Evolutionary conservation across 371 early-diverging fungal genomes (phyloP), one percentile per base, ranked within the genome.

Genomic region (Mortierella sp.): DNA sequence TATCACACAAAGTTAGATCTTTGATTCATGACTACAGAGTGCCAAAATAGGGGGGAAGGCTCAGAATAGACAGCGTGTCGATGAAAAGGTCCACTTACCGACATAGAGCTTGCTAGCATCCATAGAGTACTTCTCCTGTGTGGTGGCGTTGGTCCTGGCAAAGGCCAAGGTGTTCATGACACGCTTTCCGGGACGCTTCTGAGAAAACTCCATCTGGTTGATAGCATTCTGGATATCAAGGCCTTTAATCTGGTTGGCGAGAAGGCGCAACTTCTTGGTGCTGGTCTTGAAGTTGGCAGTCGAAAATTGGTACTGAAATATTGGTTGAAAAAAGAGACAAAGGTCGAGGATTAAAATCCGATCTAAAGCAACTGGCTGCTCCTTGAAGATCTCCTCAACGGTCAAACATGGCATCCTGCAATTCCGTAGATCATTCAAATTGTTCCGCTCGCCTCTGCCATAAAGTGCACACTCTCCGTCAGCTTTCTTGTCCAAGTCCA

Each of bases 171-270:
- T 94, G 87, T 95, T 92, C 81, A 92, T 83, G 60, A 96, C 90
- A 65, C 92, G 91, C 71, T 89, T 89, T n/a, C 95, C 93, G 14
- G 96, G 91, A 46, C 93, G 92, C 83, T 98, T 98, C 51, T 91
- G 90, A 43, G 95, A 95, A 79, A 97, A 95, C 84, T 94, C 90
- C 97, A 98, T 95, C 88, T 99, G 98, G 44, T 90, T 84, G 76
- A 96, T 94, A 14, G 98, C 99, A 79, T 97, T 95, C 35, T 91
- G 90, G 14, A 99, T 87, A 38, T 94, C 85, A 76, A 97, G 89
- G 18, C 95, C 94, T 11, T 94, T 92, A 68, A 97, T 93, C 82
- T 97, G 95, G 81, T 96, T 94, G 18, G 97, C 97, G 51, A 99
- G 90, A 83, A 96, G 93, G 70, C 94, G 94, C 11, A 97, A 91